These are phyloP conservation scores for Colletotrichum salicis DNA, from an alignment of 2,329 filamentous ascomycete species.

Conservation along the genomic window DNA sequence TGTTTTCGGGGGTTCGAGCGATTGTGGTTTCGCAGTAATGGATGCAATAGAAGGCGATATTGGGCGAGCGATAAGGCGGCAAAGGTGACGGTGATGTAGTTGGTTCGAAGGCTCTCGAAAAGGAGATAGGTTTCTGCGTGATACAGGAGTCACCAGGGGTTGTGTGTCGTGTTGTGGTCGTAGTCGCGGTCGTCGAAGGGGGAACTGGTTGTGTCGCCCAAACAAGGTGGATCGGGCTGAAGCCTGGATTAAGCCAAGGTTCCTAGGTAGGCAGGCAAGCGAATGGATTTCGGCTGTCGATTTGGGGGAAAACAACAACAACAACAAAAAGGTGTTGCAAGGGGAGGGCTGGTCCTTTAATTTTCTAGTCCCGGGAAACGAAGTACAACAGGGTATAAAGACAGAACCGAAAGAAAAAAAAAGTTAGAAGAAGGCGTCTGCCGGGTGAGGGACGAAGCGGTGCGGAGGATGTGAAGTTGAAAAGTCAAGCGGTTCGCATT, in stretches of 20 bases:
- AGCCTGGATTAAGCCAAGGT: slow-evolving; percentile 4
- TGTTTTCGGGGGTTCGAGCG: slow-evolving; percentile 12
- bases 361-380: slow-evolving; percentile 3
- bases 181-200: not conserved
- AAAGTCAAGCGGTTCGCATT: slow-evolving; percentile 5
- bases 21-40: slow-evolving; percentile 18
- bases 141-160: not conserved
- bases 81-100: not conserved
- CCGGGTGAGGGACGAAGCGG: slow-evolving; percentile 11
- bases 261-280: slow-evolving; percentile 1
- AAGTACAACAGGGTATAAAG: slow-evolving; percentile 31
- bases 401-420: slow-evolving; percentile 6
- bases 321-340: slow-evolving; percentile 10
- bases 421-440: slow-evolving; percentile 15
- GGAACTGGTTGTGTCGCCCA: slow-evolving; percentile 9
- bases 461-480: not conserved
- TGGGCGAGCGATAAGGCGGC: not conserved
- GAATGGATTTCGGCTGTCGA: slow-evolving; percentile 12
- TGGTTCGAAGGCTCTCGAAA: not conserved
- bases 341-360: slow-evolving; percentile 4
- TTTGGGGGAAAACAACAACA: slow-evolving; percentile 1
- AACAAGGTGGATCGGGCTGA: slow-evolving; percentile 17
- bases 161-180: not conserved
- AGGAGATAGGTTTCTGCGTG: not conserved
- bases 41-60: not conserved